phyloP scores from a whole-genome alignment of 805 yeast genomes.

The Komagataella pastoris region DNA sequence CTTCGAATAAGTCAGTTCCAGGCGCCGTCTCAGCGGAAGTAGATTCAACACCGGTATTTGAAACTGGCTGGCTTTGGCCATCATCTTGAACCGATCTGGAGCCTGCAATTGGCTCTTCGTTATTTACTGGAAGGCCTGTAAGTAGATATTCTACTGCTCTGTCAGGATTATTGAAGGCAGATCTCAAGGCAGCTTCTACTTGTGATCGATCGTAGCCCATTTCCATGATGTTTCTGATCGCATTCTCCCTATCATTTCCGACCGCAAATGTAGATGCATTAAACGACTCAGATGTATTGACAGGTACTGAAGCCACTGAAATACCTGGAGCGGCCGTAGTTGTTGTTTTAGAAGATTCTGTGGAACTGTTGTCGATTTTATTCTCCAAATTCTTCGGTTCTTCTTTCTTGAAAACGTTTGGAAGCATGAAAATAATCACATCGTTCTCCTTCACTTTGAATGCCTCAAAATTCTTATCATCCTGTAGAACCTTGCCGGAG shows the following conservation, averaged over 20 bases:
- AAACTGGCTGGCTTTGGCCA: background rate
- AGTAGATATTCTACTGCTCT: slow-evolving; percentile 92
- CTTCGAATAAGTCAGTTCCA: slow-evolving; percentile 37
- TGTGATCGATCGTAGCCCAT: slow-evolving; percentile 90
- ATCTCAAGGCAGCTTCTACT: slow-evolving; percentile 83
- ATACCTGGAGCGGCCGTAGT: slow-evolving; percentile 13
- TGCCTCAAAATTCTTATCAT: slow-evolving; percentile 59
- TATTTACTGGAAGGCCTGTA: slow-evolving; percentile 75
- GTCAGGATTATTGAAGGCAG: slow-evolving; percentile 95
- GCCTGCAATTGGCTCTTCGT: slow-evolving; percentile 10
- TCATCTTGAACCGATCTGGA: slow-evolving; percentile 8
- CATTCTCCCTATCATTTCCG: slow-evolving; percentile 67
- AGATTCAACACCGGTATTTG: slow-evolving; percentile 2
- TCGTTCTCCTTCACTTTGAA: slow-evolving; percentile 76
- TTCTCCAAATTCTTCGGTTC: slow-evolving; percentile 11
- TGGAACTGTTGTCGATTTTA: slow-evolving; percentile 15
- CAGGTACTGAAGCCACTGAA: slow-evolving; percentile 9
- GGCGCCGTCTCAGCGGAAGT: slow-evolving; percentile 9
- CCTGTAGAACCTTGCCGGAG: slow-evolving; percentile 66
- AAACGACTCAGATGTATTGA: slow-evolving; percentile 10
- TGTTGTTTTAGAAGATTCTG: slow-evolving; percentile 16
- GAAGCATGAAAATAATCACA: slow-evolving; percentile 85
- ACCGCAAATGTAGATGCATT: slow-evolving; percentile 52
- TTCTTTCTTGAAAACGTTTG: slow-evolving; percentile 30
- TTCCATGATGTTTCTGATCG: slow-evolving; percentile 75